phyloP scores from a whole-genome alignment of 164 flowering plant species.

The Umbellularia californica region DNA sequence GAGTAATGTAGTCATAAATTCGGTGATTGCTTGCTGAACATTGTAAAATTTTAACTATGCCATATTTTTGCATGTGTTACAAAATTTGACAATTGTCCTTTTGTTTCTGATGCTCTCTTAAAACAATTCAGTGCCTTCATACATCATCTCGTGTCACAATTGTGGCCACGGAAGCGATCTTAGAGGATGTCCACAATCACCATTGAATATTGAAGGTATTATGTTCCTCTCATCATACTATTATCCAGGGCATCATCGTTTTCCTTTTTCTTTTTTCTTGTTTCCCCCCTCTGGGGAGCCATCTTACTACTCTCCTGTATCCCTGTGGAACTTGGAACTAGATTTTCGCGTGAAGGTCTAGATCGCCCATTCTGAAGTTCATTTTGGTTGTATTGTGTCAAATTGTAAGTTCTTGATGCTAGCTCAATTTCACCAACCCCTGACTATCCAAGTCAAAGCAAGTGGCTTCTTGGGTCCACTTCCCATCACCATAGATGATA shows the following conservation, averaged over 20 bases:
- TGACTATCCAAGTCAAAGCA: too few species aligned
- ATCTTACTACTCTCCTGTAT: background rate
- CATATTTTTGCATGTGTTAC: background rate
- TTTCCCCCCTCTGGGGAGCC: background rate
- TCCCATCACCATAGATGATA: too few species aligned
- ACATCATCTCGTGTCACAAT: slow-evolving; percentile 65
- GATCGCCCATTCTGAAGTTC: too few species aligned
- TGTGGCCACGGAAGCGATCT: slow-evolving; percentile 96
- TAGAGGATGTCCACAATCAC: slow-evolving; percentile 93
- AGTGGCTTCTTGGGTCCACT: too few species aligned
- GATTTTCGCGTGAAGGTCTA: background rate
- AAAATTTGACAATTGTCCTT: background rate
- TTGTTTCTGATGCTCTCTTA: background rate
- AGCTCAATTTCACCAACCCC: too few species aligned
- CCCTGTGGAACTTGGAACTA: background rate
- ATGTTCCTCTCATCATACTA: background rate
- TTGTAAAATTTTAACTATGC: background rate
- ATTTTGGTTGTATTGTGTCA: too few species aligned
- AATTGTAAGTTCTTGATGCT: too few species aligned
- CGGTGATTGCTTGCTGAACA: background rate
- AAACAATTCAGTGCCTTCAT: slow-evolving; percentile 77
- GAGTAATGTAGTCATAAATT: background rate
- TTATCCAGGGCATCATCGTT: background rate
- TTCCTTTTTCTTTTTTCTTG: background rate
- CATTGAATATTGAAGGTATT: slow-evolving; percentile 67